phyloP scores from a whole-genome alignment of 345 rosid species.

The Dipteronia sinensis region DNA sequence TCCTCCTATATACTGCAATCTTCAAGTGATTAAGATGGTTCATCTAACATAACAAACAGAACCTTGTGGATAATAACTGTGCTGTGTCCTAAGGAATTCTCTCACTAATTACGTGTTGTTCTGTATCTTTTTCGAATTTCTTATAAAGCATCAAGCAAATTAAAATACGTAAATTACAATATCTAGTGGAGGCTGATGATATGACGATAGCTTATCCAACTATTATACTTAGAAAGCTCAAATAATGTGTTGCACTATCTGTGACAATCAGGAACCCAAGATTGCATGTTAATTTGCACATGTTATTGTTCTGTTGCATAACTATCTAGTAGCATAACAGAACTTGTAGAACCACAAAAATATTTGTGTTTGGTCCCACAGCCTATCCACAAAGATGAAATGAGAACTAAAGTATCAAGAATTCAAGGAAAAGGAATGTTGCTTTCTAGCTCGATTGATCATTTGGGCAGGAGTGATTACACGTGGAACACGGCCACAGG shows the following conservation, averaged over 20 bases:
- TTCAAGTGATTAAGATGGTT: neutral
- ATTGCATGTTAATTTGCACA: neutral
- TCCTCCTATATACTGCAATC: neutral
- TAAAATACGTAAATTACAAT: neutral
- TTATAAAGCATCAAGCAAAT: neutral
- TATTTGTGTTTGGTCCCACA: neutral
- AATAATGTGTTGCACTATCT: neutral
- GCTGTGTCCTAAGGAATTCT: neutral
- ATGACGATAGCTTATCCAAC: neutral
- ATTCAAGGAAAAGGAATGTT: slow-evolving; percentile 22
- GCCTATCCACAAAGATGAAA: neutral
- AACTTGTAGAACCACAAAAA: neutral
- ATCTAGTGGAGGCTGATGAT: neutral
- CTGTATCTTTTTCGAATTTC: neutral
- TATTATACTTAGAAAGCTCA: neutral
- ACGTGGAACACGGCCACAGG: slow-evolving; percentile 86
- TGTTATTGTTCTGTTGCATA: neutral
- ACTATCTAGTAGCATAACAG: neutral
- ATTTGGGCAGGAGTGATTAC: slow-evolving; percentile 91
- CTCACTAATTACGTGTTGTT: neutral
- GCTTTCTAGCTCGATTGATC: slow-evolving; percentile 87
- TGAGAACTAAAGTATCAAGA: slow-evolving; percentile 11
- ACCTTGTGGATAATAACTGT: neutral
- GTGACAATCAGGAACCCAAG: neutral
- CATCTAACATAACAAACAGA: neutral